Base-by-base conservation (phyloP, 225 moss, liverwort and hornwort genomes). In the Polytrichum formosum region DNA sequence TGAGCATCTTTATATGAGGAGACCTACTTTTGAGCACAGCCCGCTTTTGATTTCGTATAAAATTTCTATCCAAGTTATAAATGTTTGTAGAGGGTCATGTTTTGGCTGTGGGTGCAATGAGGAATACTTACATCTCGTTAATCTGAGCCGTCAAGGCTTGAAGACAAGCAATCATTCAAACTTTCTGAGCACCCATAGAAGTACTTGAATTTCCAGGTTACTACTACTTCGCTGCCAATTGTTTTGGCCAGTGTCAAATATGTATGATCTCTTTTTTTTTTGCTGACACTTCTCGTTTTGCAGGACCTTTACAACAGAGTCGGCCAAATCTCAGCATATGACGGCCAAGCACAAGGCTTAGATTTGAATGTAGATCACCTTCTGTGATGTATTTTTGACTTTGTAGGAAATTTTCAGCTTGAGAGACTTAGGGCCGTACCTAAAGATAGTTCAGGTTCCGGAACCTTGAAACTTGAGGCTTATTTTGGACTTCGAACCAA, bases 241-340 rank as follows among this genome's bases (percentile, higher is more conserved):
- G 46, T 65, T 54, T 2, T 53, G 5, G 37, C 17, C 4, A 54
- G 23, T 67, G 6, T 22, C 23, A 10, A 19, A 18, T 21, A 6
- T 20, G 8, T 33, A 8, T 20, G 3, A 30, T 23, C 4, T 20
- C n/a, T 22, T 5, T 63, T 0, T 23, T 63, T 63, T 46, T 7
- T 19, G 20, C 6, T 68, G 3, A 68, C 10, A 5, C 7, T 26
- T 26, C 25, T 18, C 33, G 18, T 22, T 70, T 16, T 82, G 80
- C 82, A 80, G 80, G 68, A 83, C 70, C 20, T 83, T 80, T 19
- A 22, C 64, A 2, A 80, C 75, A 4, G 82, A 82, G 28, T 77
- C 75, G 9, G 86, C 74, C 8, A 54, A 82, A 66, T 76, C 65
- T 65, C 82, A 82, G 37, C 82, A 86, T 18, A 66, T 18, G 31